Evolutionary conservation across 805 yeast genomes (phyloP).

Genomic region (Candida glaebosa): DNA sequence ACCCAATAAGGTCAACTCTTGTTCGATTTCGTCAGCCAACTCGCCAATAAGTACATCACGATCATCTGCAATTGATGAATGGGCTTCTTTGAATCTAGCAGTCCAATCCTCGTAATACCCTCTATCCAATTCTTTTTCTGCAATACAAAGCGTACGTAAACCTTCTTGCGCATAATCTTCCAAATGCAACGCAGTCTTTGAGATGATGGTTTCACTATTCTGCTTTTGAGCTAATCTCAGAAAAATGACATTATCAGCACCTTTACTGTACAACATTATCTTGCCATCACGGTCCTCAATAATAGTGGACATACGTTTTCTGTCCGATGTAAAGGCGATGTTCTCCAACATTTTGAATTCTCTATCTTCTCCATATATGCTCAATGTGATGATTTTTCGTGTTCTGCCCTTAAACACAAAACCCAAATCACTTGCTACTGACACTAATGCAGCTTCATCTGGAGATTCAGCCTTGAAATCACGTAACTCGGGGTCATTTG

Average conservation of each 20-base stretch:
- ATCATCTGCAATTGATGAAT: conserved; percentile 48
- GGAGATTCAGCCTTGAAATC: conserved; percentile 78
- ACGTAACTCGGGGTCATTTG: conserved; percentile 36
- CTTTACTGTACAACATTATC: conserved; percentile 55
- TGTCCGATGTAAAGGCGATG: conserved; percentile 63
- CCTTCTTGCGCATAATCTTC: conserved; percentile 76
- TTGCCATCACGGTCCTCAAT: conserved; percentile 42
- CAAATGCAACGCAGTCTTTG: conserved; percentile 58
- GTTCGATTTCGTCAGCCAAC: conserved; percentile 59
- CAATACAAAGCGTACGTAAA: conserved; percentile 70
- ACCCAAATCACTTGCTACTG: conserved; percentile 72
- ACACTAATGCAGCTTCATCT: conserved; percentile 78
- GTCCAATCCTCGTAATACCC: conserved; percentile 53
- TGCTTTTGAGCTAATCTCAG: conserved; percentile 30
- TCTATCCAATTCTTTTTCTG: conserved; percentile 48
- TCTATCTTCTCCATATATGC: conserved; percentile 42
- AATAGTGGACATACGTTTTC: conserved; percentile 78
- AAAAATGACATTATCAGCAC: conserved; percentile 74
- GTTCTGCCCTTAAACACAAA: conserved; percentile 55
- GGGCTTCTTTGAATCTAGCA: conserved; percentile 52
- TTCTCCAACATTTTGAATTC: conserved; percentile 51
- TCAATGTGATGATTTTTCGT: conserved; percentile 43
- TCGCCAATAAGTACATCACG: conserved; percentile 56
- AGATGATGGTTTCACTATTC: conserved; percentile 42
- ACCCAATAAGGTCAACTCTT: conserved; percentile 55